Evolutionary conservation across 176 grass and related monocot species (phyloP), one percentile per base, ranked within the genome.

Genomic region (Luzula sylvatica): DNA sequence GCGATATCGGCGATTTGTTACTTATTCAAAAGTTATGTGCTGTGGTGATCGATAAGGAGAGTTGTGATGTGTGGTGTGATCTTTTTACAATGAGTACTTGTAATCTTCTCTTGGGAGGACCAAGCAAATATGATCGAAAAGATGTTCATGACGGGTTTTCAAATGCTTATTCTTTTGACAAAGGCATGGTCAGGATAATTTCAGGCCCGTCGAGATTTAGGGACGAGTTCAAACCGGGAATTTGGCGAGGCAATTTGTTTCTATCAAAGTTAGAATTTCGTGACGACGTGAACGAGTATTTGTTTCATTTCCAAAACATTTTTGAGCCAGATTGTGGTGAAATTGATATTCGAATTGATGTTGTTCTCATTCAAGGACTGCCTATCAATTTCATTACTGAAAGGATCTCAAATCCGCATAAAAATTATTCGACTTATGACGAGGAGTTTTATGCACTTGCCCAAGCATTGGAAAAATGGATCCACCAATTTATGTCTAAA

Each of bases 371-470:
- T n/a, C 22, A 69, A 46, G 39, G 38, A 1, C 11, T 28, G 0
- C 15, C 29, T 46, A 19, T 69, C 8, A 13, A 49, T 11, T 69
- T 69, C 26, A 55, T 46, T 48, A 70, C 21, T 48, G 66, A 70
- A 35, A 58, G 57, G 14, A 8, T 69, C 12, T 56, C 11, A 14
- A 3, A 49, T 49, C 20, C 15, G 5, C 14, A 15, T 8, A 46
- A 56, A 11, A 67, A 53, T n/a, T n/a, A n/a, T n/a, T n/a, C n/a
- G n/a, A n/a, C n/a, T n/a, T n/a, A n/a, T n/a, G n/a, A n/a, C n/a
- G n/a, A n/a, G n/a, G n/a, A n/a, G n/a, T n/a, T n/a, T n/a, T n/a
- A n/a, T n/a, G n/a, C n/a, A n/a, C n/a, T 20, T 69, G 4, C 25
- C 23, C 9, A 19, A 60, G 54, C 15, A 17, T 46, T 61, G 15